These are phyloP conservation scores for Asterochloris sp. DNA, from an alignment of 139 green algal species.

Conservation along the genomic window DNA sequence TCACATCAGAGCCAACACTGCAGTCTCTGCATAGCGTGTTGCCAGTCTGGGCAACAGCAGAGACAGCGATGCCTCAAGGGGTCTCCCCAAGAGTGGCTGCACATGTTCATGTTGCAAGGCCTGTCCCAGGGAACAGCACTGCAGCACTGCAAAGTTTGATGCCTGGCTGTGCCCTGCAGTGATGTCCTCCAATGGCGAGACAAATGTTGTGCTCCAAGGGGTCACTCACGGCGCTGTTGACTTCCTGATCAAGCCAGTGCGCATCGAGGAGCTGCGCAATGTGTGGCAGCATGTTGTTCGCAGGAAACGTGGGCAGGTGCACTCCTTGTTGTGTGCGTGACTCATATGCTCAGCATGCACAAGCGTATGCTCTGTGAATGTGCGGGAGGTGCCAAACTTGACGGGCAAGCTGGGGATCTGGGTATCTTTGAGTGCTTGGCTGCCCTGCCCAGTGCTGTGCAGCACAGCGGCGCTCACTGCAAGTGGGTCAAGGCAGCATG, in stretches of 20 bases:
- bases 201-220: constrained; percentile 82
- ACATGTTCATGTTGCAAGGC: too few relatives aligned
- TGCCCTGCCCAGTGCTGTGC: too few relatives aligned
- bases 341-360: background rate
- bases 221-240: constrained; percentile 95
- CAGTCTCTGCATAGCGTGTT: too few relatives aligned
- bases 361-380: background rate
- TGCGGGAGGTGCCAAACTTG: background rate
- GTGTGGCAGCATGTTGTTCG: constrained; percentile 97
- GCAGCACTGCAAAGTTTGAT: constrained; percentile 8
- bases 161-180: constrained; percentile 53
- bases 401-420: background rate
- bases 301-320: constrained; percentile 29
- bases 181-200: constrained; percentile 95
- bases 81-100: too few relatives aligned
- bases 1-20: too few relatives aligned
- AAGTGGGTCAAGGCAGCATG: too few relatives aligned
- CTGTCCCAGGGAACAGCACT: background rate
- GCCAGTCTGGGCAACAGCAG: too few relatives aligned
- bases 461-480: too few relatives aligned
- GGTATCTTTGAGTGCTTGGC: background rate
- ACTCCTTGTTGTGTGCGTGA: background rate
- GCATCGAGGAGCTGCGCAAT: constrained; percentile 87
- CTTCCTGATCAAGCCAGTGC: constrained; percentile 97
- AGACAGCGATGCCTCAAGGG: too few relatives aligned